Conservation (phyloP, 139 green algal genomes). For the Picochlorum sp. region DNA sequence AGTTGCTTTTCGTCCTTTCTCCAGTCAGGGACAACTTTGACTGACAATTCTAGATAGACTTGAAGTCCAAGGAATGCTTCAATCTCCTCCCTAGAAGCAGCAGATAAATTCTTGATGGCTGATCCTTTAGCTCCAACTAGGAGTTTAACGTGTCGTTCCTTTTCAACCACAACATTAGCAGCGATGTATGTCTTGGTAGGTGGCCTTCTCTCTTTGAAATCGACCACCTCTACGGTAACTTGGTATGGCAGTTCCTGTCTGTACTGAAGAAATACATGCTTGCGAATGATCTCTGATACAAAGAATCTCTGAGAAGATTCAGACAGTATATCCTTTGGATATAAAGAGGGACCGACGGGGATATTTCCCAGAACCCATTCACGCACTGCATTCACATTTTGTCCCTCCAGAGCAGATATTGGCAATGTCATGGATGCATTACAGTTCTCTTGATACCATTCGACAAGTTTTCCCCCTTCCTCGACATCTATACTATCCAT, state of each 20-base stretch:
- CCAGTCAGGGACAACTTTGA: slow-evolving; percentile 59
- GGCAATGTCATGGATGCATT: slow-evolving; percentile 22
- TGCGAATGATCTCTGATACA: slow-evolving; percentile 89
- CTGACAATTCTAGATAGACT: slow-evolving; percentile 68
- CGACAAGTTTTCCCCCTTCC: slow-evolving; percentile 25
- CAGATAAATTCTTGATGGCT: slow-evolving; percentile 50
- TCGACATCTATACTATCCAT: slow-evolving; percentile 41
- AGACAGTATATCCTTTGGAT: slow-evolving; percentile 68
- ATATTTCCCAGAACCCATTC: slow-evolving; percentile 59
- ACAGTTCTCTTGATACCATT: slow-evolving; percentile 31
- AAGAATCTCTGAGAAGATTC: slow-evolving; percentile 95
- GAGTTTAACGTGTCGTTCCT: slow-evolving; percentile 63
- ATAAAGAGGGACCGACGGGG: slow-evolving; percentile 68
- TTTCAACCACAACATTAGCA: slow-evolving; percentile 46
- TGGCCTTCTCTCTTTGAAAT: slow-evolving; percentile 57
- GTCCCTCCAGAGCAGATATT: slow-evolving; percentile 25
- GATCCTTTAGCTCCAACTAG: slow-evolving; percentile 58
- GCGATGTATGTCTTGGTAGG: not conserved
- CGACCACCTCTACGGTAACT: slow-evolving; percentile 59
- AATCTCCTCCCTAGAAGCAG: slow-evolving; percentile 50
- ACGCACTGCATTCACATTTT: slow-evolving; percentile 36
- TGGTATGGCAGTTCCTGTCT: slow-evolving; percentile 85
- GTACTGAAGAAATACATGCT: slow-evolving; percentile 91
- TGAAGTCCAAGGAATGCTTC: slow-evolving; percentile 64
- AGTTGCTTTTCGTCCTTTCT: slow-evolving; percentile 11